Conservation (phyloP, 2,329 filamentous ascomycete genomes). For the Kalaharituber pfeilii region DNA sequence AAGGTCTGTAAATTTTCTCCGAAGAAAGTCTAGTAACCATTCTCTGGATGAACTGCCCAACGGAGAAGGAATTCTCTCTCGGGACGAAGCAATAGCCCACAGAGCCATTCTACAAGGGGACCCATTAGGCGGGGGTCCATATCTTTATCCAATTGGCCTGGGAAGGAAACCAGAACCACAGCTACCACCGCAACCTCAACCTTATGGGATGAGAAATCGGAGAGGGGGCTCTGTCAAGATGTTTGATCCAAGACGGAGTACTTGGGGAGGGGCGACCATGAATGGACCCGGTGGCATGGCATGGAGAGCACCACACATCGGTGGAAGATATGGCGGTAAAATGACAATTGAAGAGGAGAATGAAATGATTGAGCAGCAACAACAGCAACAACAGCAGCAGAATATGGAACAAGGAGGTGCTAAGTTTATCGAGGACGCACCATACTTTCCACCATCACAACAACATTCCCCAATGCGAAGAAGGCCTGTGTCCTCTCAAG, state of each 20-base stretch:
- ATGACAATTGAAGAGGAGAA: constrained; percentile 1
- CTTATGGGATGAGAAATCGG: background rate
- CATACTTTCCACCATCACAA: background rate
- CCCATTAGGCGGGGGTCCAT: background rate
- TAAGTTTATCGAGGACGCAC: background rate
- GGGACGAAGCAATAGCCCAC: background rate
- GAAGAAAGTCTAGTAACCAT: background rate
- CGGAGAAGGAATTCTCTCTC: background rate
- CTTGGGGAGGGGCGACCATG: background rate
- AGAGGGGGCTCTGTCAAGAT: background rate
- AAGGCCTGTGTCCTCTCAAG: background rate
- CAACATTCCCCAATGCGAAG: background rate
- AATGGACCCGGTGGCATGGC: background rate
- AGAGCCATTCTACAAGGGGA: background rate
- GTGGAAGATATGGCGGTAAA: background rate
- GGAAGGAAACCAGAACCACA: background rate
- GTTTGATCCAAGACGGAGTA: background rate
- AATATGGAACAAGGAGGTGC: background rate
- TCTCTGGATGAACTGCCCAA: background rate
- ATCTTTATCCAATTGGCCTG: background rate
- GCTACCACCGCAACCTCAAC: background rate
- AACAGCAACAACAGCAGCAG: background rate
- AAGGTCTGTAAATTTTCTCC: background rate
- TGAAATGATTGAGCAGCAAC: background rate
- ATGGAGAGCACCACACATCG: background rate